These are phyloP conservation scores for Fraxinus ornus DNA, from an alignment of 305 asterid genomes.

Conservation along the genomic window DNA sequence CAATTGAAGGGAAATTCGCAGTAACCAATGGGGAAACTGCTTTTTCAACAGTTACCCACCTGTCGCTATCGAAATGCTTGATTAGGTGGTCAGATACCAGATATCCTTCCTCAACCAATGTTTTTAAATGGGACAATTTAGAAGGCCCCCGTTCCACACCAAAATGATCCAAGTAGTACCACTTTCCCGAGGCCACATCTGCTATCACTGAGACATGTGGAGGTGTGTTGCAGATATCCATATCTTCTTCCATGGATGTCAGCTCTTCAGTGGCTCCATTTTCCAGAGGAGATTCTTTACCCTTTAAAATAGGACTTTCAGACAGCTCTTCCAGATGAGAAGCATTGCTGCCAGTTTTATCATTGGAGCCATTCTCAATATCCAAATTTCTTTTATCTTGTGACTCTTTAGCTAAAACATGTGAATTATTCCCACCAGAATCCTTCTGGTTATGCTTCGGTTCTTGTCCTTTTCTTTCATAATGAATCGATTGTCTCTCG, in stretches of 20 bases:
- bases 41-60: conserved; percentile 96
- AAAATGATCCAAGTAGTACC: conserved; percentile 79
- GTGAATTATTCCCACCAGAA: conserved; percentile 47
- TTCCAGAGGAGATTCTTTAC: conserved; percentile 52
- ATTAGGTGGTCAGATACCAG: conserved; percentile 91
- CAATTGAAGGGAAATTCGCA: conserved; percentile 63
- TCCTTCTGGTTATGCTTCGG: conserved; percentile 57
- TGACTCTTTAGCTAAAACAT: conserved; percentile 44
- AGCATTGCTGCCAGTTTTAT: conserved; percentile 34
- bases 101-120: conserved; percentile 76
- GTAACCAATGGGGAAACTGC: conserved; percentile 89
- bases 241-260: conserved; percentile 97
- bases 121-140: conserved; percentile 70
- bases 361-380: conserved; percentile 35
- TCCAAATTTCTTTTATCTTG: conserved; percentile 48
- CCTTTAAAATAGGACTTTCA: conserved; percentile 39
- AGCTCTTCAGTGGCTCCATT: conserved; percentile 63
- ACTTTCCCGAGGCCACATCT: conserved; percentile 68
- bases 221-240: conserved; percentile 98
- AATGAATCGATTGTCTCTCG: conserved; percentile 52
- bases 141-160: conserved; percentile 92
- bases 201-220: conserved; percentile 70
- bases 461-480: conserved; percentile 61
- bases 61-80: conserved; percentile 76
- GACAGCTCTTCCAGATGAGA: conserved; percentile 38